A percentile compares a stretch with the other conserved stretches of the same genome.
Evolutionary conservation across 768 basidiomycete species (phyloP).

Genomic region (Pleurotus sapidus): DNA sequence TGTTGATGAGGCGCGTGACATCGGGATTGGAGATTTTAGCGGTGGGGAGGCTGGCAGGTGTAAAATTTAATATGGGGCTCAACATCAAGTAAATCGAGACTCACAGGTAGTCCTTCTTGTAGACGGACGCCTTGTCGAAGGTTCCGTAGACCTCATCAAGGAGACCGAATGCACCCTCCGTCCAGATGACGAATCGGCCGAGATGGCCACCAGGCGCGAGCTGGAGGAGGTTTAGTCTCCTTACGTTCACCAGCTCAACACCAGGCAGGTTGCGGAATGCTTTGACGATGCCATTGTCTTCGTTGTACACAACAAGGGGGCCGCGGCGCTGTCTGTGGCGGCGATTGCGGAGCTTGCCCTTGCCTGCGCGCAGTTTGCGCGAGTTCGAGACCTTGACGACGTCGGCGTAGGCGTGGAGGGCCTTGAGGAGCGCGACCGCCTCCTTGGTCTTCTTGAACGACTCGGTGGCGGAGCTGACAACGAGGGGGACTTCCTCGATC

Average conservation of each 20-base stretch:
- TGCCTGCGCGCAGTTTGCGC: conserved; percentile 93
- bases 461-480: conserved; percentile 76
- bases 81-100: conserved; percentile 19
- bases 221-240: conserved; percentile 94
- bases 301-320: conserved; percentile 94
- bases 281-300: conserved; percentile 96
- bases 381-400: conserved; percentile 98
- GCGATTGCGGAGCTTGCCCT: conserved; percentile 97
- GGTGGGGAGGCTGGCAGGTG: conserved; percentile 67
- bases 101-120: conserved; percentile 89
- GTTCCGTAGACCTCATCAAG: conserved; percentile 97
- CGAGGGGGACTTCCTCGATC: conserved; percentile 94
- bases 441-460: conserved; percentile 95
- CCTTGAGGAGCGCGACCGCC: conserved; percentile 90
- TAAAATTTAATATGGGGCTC: not conserved
- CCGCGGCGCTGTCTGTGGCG: conserved; percentile 96
- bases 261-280: conserved; percentile 99
- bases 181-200: conserved; percentile 99
- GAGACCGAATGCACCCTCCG: conserved; percentile 86
- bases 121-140: conserved; percentile 78
- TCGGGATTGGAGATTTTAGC: conserved; percentile 98
- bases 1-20: conserved; percentile 97
- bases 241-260: conserved; percentile 95
- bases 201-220: conserved; percentile 99
- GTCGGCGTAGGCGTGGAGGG: conserved; percentile 85